These are phyloP conservation scores for Termitomyces sp. DNA, from an alignment of 768 basidiomycete genomes.

Conservation along the genomic window DNA sequence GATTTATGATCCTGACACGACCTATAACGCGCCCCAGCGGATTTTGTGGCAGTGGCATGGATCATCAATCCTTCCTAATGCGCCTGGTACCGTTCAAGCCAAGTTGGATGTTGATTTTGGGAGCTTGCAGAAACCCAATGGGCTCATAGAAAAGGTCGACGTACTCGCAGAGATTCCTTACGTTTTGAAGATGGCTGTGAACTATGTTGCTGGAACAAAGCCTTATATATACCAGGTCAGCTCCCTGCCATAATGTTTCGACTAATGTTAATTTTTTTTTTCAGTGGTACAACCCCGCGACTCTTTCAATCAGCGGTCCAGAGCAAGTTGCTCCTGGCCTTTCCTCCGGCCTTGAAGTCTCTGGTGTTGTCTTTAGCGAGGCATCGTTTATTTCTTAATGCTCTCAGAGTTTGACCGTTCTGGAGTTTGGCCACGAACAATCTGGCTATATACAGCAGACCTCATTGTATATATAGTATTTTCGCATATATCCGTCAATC, in stretches of 20 bases:
- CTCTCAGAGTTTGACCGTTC: neutral
- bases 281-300: constrained; percentile 45
- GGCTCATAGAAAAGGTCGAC: constrained; percentile 89
- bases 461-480: constrained; percentile 5
- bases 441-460: constrained; percentile 35
- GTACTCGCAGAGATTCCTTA: constrained; percentile 85
- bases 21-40: constrained; percentile 67
- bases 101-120: constrained; percentile 55
- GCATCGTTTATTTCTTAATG: constrained; percentile 71
- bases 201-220: constrained; percentile 89
- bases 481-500: neutral
- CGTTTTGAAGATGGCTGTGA: constrained; percentile 87
- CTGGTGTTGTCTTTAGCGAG: constrained; percentile 80
- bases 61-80: constrained; percentile 49
- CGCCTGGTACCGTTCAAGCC: constrained; percentile 50
- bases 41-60: constrained; percentile 78
- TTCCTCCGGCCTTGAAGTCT: constrained; percentile 39
- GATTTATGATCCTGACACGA: constrained; percentile 69
- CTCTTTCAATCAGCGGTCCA: constrained; percentile 36
- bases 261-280: neutral
- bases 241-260: neutral
- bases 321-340: constrained; percentile 32
- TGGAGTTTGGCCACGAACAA: neutral
- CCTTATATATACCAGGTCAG: constrained; percentile 91
- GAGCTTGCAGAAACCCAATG: constrained; percentile 49